Evolutionary conservation across 2,329 filamentous ascomycete genomes (phyloP), one percentile per base, ranked within the genome.

Genomic region (Ophiostoma populinum): DNA sequence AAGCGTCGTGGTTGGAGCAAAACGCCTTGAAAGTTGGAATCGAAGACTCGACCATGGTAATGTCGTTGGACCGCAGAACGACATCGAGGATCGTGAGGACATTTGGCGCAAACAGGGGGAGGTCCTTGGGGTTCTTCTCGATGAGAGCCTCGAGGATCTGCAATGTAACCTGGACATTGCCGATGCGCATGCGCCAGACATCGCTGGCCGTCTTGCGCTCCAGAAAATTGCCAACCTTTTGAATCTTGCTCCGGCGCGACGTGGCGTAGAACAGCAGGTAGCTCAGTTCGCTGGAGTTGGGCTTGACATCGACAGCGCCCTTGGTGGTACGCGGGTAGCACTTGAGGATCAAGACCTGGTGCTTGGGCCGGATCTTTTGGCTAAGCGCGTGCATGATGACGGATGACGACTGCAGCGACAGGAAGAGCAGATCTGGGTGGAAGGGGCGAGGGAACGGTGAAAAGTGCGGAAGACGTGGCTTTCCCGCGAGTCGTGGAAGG

Each of bases 231-330:
- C 83, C 85, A 46, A 98, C 86, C 59, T 98, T 98, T 51, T 90
- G 82, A 47, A 95, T 75, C 66, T 95, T 98, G 57, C 81, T 87
- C 45, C 83, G 76, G 41, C 87, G 81, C 47, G 86, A 93, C 52
- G 81, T 92, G 42, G 82, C 85, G 63, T 98, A 95, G 67, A 92
- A 95, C 36, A 95, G 73, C 44, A 98, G 71, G 54, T 95, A 95
- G 57, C 83, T 92, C 43, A 98, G 72, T 63, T 98, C 90, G 59
- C 83, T 92, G 45, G 83, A 83, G 58, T 95, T 95, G 29, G 90
- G 86, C 59, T 87, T 92, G 51, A 93, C 83, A 50, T 93, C 83
- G 52, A 86, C 79, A 42, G 81, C 77, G 34, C 82, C 83, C 60
- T 94, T 95, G 45, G 81, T 81, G 44, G 81, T 86, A 47, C 80